These are phyloP conservation scores for Picochlorum sp. DNA, from an alignment of 139 green algal genomes.

Conservation along the genomic window DNA sequence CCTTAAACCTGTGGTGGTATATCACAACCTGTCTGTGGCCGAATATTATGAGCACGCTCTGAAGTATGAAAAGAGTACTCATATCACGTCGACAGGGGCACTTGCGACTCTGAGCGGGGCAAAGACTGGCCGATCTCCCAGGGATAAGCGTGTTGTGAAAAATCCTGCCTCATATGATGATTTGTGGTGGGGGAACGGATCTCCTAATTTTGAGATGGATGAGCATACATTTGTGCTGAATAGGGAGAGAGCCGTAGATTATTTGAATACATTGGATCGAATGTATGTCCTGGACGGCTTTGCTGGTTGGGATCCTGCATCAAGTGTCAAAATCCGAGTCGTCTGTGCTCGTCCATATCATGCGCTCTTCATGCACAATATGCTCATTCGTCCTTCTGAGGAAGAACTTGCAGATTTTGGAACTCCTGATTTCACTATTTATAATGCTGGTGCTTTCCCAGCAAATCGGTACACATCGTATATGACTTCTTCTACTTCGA, in stretches of 20 bases:
- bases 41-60: conserved; percentile 45
- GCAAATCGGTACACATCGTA: conserved; percentile 76
- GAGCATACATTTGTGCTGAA: conserved; percentile 73
- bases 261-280: conserved; percentile 75
- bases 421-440: conserved; percentile 88
- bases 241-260: conserved; percentile 74
- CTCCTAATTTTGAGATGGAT: conserved; percentile 76
- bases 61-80: conserved; percentile 55
- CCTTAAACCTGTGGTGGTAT: conserved; percentile 60
- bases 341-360: conserved; percentile 85
- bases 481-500: conserved; percentile 81
- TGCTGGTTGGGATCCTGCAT: conserved; percentile 64
- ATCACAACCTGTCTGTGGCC: conserved; percentile 54
- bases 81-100: conserved; percentile 54
- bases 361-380: conserved; percentile 96
- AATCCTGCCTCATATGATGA: conserved; percentile 55
- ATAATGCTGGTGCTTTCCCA: conserved; percentile 83
- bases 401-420: conserved; percentile 45
- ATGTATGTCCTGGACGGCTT: conserved; percentile 76
- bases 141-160: conserved; percentile 89
- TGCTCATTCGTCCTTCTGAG: conserved; percentile 70
- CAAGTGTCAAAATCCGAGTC: conserved; percentile 63
- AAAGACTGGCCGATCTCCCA: conserved; percentile 81
- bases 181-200: conserved; percentile 72
- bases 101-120: conserved; percentile 66